phyloP scores from a whole-genome alignment of 2,329 filamentous ascomycete species.

The Aaosphaeria pasadenensis region DNA sequence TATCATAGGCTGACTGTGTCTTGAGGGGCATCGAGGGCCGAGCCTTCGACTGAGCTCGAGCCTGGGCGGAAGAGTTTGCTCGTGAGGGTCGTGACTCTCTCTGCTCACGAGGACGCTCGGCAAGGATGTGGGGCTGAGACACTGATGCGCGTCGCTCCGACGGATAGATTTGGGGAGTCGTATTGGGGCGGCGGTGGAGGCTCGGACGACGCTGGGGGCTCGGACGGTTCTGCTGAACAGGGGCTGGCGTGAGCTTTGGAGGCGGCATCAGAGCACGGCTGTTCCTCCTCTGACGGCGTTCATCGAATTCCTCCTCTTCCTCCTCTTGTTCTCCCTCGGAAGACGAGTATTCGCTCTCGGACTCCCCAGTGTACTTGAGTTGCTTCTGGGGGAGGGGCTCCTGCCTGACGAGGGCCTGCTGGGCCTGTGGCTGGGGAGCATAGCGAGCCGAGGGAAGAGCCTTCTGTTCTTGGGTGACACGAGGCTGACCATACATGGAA shows the following conservation, averaged over 20 bases:
- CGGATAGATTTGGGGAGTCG: conserved; percentile 18
- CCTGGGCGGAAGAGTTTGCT: conserved; percentile 14
- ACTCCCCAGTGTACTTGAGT: conserved; percentile 6
- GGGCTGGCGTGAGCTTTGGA: conserved; percentile 9
- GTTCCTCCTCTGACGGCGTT: conserved; percentile 1
- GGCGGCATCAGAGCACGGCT: conserved; percentile 24
- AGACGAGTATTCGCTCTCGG: conserved; percentile 15
- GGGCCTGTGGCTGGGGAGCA: conserved; percentile 9
- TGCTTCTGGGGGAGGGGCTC: conserved; percentile 3
- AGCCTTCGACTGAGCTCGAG: conserved; percentile 14
- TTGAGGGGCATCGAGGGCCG: conserved; percentile 33
- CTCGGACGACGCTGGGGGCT: conserved; percentile 13
- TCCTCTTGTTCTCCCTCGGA: conserved; percentile 11
- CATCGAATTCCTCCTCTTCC: conserved; percentile 11
- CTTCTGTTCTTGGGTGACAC: conserved; percentile 11
- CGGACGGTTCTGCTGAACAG: conserved; percentile 14
- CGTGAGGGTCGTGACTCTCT: conserved; percentile 13
- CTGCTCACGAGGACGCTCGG: conserved; percentile 10
- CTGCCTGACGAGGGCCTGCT: not conserved
- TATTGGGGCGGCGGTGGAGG: conserved; percentile 6
- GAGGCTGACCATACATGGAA: conserved; percentile 13
- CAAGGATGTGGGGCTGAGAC: conserved; percentile 12
- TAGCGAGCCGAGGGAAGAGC: conserved; percentile 28
- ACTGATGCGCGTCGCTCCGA: conserved; percentile 7
- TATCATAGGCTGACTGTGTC: conserved; percentile 27